Conservation (phyloP, 2,329 filamentous ascomycete species). For the Verticillium nonalfalfae region DNA sequence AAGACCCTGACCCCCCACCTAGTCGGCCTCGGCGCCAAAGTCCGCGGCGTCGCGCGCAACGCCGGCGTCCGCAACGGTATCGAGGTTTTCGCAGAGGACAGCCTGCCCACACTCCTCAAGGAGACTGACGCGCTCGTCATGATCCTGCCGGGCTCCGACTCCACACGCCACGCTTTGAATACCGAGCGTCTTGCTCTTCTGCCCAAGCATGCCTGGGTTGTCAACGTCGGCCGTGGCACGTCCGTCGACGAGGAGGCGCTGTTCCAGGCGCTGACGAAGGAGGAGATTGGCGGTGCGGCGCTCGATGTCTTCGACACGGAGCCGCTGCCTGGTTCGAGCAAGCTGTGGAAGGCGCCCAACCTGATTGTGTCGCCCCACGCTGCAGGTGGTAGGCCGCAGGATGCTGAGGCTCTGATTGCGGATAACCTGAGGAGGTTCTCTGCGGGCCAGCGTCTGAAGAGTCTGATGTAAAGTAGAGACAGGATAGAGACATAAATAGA, state of each 20-base stretch:
- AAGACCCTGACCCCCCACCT: constrained; percentile 52
- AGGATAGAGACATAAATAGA: background rate
- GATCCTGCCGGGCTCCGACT: constrained; percentile 54
- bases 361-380: constrained; percentile 49
- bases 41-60: constrained; percentile 50
- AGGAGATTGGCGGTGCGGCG: constrained; percentile 39
- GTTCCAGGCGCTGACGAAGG: constrained; percentile 34
- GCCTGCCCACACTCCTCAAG: constrained; percentile 43
- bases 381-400: constrained; percentile 55
- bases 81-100: constrained; percentile 50
- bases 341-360: constrained; percentile 46
- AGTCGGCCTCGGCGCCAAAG: constrained; percentile 47
- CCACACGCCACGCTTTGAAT: constrained; percentile 50
- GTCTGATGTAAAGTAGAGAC: constrained; percentile 28
- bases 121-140: constrained; percentile 60
- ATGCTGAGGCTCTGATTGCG: constrained; percentile 51
- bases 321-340: constrained; percentile 34
- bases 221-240: constrained; percentile 46
- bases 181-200: constrained; percentile 44
- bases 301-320: constrained; percentile 43
- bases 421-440: constrained; percentile 55
- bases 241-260: constrained; percentile 43
- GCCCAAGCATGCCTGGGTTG: constrained; percentile 51
- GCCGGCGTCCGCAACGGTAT: constrained; percentile 52
- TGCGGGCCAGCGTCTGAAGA: constrained; percentile 53